Evolutionary conservation across 2,329 filamentous ascomycete species (phyloP).

Genomic region (Alternaria atra): DNA sequence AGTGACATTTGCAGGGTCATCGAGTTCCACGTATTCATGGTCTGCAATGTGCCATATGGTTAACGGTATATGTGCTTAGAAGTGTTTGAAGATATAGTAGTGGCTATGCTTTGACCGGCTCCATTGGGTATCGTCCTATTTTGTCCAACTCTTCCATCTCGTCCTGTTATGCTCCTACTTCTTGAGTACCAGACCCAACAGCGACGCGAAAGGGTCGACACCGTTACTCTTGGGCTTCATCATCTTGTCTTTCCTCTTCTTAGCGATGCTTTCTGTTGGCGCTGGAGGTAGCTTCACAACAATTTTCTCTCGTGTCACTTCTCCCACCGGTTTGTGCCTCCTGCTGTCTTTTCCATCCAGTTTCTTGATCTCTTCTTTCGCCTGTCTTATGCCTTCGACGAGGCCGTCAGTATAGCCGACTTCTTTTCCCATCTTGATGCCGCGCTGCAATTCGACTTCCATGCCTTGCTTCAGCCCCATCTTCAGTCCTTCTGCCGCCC

Average conservation of each 20-base stretch:
- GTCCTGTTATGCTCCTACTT: neutral
- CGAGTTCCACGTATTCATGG: neutral
- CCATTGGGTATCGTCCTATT: neutral
- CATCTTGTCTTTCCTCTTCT: neutral
- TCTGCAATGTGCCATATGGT: neutral
- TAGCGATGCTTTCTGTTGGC: neutral
- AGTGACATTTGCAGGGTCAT: neutral
- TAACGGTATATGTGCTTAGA: neutral
- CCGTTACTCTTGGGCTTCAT: neutral
- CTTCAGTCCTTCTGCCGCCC: neutral
- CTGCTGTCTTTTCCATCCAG: neutral
- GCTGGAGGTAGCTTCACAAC: neutral
- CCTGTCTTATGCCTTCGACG: neutral
- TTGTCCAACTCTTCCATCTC: neutral
- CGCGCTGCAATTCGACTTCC: neutral
- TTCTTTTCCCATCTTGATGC: neutral
- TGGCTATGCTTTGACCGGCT: neutral
- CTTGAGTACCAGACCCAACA: slow-evolving; percentile 2
- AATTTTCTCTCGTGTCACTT: neutral
- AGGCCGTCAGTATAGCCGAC: neutral
- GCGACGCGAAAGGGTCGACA: slow-evolving; percentile 8
- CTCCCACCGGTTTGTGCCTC: neutral
- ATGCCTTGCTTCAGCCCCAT: neutral
- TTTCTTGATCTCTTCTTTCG: neutral
- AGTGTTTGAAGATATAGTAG: neutral